These are phyloP conservation scores for Lactarius trivialis DNA, from an alignment of 768 basidiomycete genomes.

Conservation along the genomic window DNA sequence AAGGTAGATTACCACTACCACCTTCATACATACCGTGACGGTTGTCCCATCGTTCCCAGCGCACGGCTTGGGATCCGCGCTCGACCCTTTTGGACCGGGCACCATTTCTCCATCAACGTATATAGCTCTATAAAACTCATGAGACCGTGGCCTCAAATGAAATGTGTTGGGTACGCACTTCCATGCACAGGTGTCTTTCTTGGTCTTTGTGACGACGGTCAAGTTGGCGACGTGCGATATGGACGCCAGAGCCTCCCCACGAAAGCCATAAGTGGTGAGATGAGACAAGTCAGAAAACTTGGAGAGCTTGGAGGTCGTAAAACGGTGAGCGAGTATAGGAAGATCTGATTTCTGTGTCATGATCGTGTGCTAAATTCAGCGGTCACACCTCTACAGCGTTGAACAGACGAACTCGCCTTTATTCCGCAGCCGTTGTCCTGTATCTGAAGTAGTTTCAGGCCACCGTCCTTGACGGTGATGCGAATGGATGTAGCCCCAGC, in stretches of 20 bases:
- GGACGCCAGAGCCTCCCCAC: conserved; percentile 94
- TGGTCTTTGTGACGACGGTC: conserved; percentile 86
- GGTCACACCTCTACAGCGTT: not conserved
- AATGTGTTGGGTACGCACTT: conserved; percentile 51
- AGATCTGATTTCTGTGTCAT: conserved; percentile 69
- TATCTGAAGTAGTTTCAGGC: conserved; percentile 89
- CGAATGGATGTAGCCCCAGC: conserved; percentile 84
- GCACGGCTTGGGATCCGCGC: conserved; percentile 75
- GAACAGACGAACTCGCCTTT: conserved; percentile 46
- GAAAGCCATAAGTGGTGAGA: conserved; percentile 91
- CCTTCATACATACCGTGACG: conserved; percentile 52
- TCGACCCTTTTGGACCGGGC: conserved; percentile 62
- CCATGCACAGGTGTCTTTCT: conserved; percentile 78
- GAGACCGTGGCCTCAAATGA: not conserved
- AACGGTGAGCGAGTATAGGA: conserved; percentile 86
- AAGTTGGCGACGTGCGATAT: conserved; percentile 92
- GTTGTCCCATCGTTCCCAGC: conserved; percentile 95
- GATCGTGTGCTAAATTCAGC: not conserved
- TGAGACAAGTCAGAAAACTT: conserved; percentile 78
- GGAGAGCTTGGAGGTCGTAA: conserved; percentile 90
- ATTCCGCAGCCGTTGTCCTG: conserved; percentile 97
- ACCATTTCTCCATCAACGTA: conserved; percentile 76
- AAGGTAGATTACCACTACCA: not conserved
- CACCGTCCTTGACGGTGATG: conserved; percentile 89
- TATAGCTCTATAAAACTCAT: not conserved